These are phyloP conservation scores for Suillus americanus DNA, from an alignment of 768 basidiomycete genomes.

Conservation along the genomic window DNA sequence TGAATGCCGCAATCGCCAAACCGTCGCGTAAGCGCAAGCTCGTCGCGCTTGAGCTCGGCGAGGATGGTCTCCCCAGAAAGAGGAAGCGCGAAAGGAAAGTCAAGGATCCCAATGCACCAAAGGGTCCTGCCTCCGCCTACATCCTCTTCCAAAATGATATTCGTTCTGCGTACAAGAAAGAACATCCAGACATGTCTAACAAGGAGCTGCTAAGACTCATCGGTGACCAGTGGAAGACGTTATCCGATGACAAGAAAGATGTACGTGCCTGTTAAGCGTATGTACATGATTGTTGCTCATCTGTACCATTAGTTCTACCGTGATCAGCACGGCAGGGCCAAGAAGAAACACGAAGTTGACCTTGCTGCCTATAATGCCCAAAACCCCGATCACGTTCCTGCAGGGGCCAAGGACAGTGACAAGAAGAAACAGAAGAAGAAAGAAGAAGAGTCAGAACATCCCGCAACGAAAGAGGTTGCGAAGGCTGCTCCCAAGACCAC, in stretches of 20 bases:
- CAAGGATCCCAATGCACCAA: constrained; percentile 92
- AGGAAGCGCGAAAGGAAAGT: constrained; percentile 52
- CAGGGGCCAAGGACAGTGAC: constrained; percentile 45
- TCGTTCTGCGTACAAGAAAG: constrained; percentile 67
- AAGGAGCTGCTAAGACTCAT: constrained; percentile 72
- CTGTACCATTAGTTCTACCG: constrained; percentile 29
- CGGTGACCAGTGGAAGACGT: constrained; percentile 68
- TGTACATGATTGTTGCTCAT: constrained; percentile 1
- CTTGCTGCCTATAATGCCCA: constrained; percentile 66
- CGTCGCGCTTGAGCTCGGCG: constrained; percentile 28
- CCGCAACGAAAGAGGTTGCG: constrained; percentile 27
- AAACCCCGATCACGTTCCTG: constrained; percentile 47
- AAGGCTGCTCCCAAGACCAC: constrained; percentile 16
- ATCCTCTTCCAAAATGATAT: constrained; percentile 93
- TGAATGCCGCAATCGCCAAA: constrained; percentile 30
- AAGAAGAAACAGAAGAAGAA: constrained; percentile 14
- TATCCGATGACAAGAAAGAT: constrained; percentile 69
- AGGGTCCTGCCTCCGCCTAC: constrained; percentile 90
- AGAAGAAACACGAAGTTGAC: constrained; percentile 60
- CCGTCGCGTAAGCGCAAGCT: constrained; percentile 55
- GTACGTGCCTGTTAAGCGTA: constrained; percentile 42
- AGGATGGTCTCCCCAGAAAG: constrained; percentile 38
- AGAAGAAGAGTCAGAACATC: constrained; percentile 25
- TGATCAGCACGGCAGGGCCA: constrained; percentile 51
- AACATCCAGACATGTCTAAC: constrained; percentile 65